Percentiles rank a stretch among this genome's conserved stretches.
These are phyloP conservation scores for Pythium volutum DNA, from an alignment of 352 stramenopile species.

Conservation along the genomic window DNA sequence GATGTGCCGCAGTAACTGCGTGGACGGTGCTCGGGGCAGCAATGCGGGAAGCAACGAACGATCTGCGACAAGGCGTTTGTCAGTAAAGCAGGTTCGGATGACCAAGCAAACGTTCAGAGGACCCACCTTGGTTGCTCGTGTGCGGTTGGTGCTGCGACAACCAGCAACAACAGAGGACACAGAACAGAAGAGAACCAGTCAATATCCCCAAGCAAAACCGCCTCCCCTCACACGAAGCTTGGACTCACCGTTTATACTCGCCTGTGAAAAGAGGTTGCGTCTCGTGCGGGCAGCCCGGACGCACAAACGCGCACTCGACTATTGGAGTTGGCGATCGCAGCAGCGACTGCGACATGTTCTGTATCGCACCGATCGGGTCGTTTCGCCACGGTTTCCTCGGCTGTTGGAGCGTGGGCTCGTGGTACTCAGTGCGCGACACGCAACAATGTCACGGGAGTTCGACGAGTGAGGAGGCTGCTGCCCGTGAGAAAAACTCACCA, in stretches of 20 bases:
- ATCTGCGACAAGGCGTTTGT: constrained; percentile 26
- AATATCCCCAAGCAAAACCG: no score
- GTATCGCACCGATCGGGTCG: background rate
- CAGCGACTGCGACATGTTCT: constrained; percentile 1
- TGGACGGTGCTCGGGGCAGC: constrained; percentile 37
- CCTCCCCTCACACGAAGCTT: no score
- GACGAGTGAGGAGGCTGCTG: background rate
- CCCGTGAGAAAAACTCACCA: background rate
- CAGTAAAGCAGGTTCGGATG: background rate
- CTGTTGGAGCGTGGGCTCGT: background rate
- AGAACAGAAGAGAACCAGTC: background rate
- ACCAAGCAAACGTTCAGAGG: no score
- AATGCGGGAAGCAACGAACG: constrained; percentile 55
- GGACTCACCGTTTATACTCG: constrained; percentile 23
- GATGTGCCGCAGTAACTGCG: constrained; percentile 44
- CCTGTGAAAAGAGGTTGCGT: constrained; percentile 14
- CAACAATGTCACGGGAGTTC: background rate
- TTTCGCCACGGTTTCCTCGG: constrained; percentile 6
- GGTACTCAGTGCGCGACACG: background rate
- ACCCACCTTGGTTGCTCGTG: constrained; percentile 35
- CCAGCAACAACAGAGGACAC: background rate
- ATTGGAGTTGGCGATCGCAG: background rate
- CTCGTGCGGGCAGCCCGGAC: constrained; percentile 16
- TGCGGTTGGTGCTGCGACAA: constrained; percentile 30
- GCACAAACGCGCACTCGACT: background rate